Evolutionary conservation across 495 filamentous ascomycete species (phyloP).

Genomic region (Penicillium herquei): DNA sequence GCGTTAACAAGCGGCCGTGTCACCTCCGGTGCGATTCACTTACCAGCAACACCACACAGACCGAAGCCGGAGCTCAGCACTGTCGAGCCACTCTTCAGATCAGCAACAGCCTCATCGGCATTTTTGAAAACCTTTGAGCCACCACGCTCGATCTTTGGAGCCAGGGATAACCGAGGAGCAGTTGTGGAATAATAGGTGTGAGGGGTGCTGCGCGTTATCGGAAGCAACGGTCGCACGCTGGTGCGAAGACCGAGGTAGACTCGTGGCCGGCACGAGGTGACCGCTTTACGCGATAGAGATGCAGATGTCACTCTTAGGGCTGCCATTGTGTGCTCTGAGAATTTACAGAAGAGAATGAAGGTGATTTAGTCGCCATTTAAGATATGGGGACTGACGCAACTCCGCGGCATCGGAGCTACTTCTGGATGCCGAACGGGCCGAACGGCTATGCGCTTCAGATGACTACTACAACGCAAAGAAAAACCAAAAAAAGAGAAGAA

Average conservation of each 20-base stretch:
- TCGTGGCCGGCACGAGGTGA: slow-evolving; percentile 23
- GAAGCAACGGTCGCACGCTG: slow-evolving; percentile 11
- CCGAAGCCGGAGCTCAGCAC: slow-evolving; percentile 84
- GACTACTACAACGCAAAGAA: neutral
- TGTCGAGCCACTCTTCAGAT: slow-evolving; percentile 70
- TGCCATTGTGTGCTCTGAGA: slow-evolving; percentile 22
- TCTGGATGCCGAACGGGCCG: slow-evolving; percentile 35
- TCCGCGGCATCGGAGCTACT: slow-evolving; percentile 37
- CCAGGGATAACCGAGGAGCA: slow-evolving; percentile 7
- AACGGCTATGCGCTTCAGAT: neutral
- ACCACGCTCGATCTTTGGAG: slow-evolving; percentile 37
- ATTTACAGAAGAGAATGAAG: neutral
- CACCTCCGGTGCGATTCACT: neutral
- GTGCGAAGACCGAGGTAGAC: slow-evolving; percentile 24
- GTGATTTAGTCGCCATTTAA: slow-evolving; percentile 12
- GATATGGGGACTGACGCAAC: slow-evolving; percentile 8
- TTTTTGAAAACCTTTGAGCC: slow-evolving; percentile 68
- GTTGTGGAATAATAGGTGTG: slow-evolving; percentile 29
- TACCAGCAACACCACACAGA: slow-evolving; percentile 77
- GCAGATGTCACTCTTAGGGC: slow-evolving; percentile 27
- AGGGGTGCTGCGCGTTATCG: slow-evolving; percentile 7
- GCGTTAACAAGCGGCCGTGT: neutral
- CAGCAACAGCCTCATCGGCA: slow-evolving; percentile 68
- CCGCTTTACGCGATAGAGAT: slow-evolving; percentile 28
- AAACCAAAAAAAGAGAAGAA: too few species aligned